Percentiles rank a stretch among this genome's conserved stretches.
Evolutionary conservation across 495 filamentous ascomycete genomes (phyloP).

Genomic region (Talaromyces borbonicus): DNA sequence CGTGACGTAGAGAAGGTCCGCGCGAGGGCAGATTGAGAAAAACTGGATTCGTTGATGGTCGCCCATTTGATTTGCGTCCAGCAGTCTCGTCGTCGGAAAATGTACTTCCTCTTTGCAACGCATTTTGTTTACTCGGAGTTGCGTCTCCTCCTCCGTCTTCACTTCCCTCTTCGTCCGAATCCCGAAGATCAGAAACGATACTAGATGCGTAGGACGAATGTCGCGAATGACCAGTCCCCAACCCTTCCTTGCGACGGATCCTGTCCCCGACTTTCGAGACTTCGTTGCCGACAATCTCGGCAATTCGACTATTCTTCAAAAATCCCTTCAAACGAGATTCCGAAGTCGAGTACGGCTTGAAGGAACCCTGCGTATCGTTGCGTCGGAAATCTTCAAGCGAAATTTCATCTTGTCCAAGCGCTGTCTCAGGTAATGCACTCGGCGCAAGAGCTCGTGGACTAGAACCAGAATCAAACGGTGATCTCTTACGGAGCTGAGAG

Average conservation of each 20-base stretch:
- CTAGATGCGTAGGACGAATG: conserved; percentile 31
- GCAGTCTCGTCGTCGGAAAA: conserved; percentile 23
- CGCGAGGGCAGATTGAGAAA: conserved; percentile 41
- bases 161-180: conserved; percentile 32
- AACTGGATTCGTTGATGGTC: conserved; percentile 16
- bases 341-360: conserved; percentile 18
- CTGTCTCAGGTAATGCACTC: conserved; percentile 23
- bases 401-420: conserved; percentile 21
- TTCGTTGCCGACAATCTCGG: conserved; percentile 44
- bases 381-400: conserved; percentile 9
- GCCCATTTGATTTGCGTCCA: conserved; percentile 1
- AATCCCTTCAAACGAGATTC: conserved; percentile 41
- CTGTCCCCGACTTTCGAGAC: conserved; percentile 48
- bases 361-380: conserved; percentile 13
- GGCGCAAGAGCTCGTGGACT: conserved; percentile 18
- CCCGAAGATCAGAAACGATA: conserved; percentile 32
- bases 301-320: conserved; percentile 46
- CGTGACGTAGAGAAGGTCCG: conserved; percentile 35
- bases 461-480: conserved; percentile 1
- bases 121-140: conserved; percentile 17
- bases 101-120: conserved; percentile 23
- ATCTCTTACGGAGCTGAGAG: conserved; percentile 11
- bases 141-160: conserved; percentile 21
- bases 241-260: conserved; percentile 43
- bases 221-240: conserved; percentile 20